Percentiles rank a stretch among this genome's conserved stretches.
Conservation (phyloP, 495 filamentous ascomycete genomes). For the Clohesyomyces aquaticus region DNA sequence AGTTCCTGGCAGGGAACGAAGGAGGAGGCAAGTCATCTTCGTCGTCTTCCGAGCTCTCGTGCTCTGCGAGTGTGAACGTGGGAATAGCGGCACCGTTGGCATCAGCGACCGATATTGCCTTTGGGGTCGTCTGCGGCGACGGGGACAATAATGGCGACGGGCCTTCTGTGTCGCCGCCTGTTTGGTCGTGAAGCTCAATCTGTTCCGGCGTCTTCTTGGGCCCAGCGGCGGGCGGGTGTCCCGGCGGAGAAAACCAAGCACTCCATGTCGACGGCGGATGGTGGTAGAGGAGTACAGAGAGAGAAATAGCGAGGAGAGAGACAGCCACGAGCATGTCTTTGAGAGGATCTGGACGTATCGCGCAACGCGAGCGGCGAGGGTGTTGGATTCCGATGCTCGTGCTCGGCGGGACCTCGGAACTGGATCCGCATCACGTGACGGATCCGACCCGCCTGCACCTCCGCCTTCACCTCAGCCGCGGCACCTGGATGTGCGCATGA, state of each 20-base stretch:
- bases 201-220: conserved; percentile 2
- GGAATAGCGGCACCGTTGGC: conserved; percentile 35
- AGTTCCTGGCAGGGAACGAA: conserved; percentile 43
- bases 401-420: too few species aligned
- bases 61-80: conserved; percentile 41
- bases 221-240: conserved; percentile 26
- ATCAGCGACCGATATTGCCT: conserved; percentile 18
- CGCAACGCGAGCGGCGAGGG: too few species aligned
- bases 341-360: neutral
- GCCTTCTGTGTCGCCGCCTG: conserved; percentile 1
- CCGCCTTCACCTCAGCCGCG: too few species aligned
- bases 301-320: conserved; percentile 58
- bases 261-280: conserved; percentile 51
- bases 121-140: conserved; percentile 54
- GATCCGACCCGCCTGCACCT: too few species aligned
- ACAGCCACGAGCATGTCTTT: conserved; percentile 53
- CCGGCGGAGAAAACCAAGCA: neutral
- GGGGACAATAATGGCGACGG: conserved; percentile 25
- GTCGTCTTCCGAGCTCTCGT: conserved; percentile 37
- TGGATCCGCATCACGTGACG: too few species aligned
- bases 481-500: neutral
- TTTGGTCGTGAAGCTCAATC: conserved; percentile 4
- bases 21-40: conserved; percentile 36
- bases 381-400: too few species aligned
- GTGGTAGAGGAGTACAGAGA: conserved; percentile 56